Evolutionary conservation across 176 grass and related monocot genomes (phyloP), one percentile per base, ranked within the genome.

Genomic region (Avena sativa): DNA sequence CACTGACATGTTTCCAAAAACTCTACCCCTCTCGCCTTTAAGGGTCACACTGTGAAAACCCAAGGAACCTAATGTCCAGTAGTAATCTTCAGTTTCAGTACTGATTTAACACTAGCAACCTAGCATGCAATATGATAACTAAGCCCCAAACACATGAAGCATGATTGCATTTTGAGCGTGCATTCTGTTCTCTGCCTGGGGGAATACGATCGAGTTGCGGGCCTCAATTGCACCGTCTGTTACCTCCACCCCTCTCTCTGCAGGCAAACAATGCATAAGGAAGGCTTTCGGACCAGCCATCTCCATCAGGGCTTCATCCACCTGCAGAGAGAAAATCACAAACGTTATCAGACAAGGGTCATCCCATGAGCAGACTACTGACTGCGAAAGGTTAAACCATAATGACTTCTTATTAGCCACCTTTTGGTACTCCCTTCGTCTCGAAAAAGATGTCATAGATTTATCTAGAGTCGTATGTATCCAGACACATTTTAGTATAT

Each of bases 261-360:
- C 94, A 8, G 97, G 92, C 69, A 99, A 90, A 78, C 97, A 99
- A 62, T 99, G 94, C 97, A 99, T 99, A 66, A 99, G 93, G 77
- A 85, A 94, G 48, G 94, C 92, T 47, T 96, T 83, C 9, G 94
- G 89, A 48, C 97, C 97, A 46, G 97, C 97, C 65, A 94, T 96
- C 82, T 93, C 83, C 97, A 99, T 99, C 78, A 99, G 48, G 48
- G 94, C 85, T 88, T 99, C 93, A 87, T 99, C 92, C 15, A 99
- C 83, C 97, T 94, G 61, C 66, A 89, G 71, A 52, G 49, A 40
- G 15, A 79, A 12, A 84, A 86, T 67, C 46, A 86, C 67, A 65
- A 4, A 13, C 47, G 74, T 38, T 38, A 20, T 81, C 74, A 84
- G 46, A 28, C 75, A 8, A 78, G 28, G 46, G 28, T 38, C 17